phyloP scores from a whole-genome alignment of 176 grass and related monocot species.

The Avena insularis region DNA sequence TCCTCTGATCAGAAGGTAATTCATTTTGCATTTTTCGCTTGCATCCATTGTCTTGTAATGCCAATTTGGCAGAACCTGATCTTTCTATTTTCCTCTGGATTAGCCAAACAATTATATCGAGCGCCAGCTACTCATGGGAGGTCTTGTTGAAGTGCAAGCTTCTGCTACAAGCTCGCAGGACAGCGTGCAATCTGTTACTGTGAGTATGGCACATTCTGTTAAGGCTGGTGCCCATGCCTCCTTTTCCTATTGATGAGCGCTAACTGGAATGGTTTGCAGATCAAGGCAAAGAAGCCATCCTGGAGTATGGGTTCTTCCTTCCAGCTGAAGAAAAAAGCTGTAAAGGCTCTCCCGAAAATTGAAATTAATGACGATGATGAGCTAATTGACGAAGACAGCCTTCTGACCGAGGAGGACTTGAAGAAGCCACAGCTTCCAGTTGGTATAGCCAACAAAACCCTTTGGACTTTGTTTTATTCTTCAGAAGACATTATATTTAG shows the following conservation, averaged over 20 bases:
- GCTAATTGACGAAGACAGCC: constrained; percentile 92
- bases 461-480: too few relatives aligned
- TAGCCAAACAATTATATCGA: constrained; percentile 65
- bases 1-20: constrained; percentile 63
- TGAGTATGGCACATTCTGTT: constrained; percentile 1
- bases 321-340: constrained; percentile 69
- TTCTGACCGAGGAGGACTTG: constrained; percentile 91
- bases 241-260: background rate
- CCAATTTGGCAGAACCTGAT: background rate
- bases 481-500: too few relatives aligned
- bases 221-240: background rate
- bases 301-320: constrained; percentile 91
- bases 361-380: constrained; percentile 69
- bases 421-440: constrained; percentile 89
- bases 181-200: constrained; percentile 53
- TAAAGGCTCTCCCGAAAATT: constrained; percentile 79
- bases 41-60: background rate
- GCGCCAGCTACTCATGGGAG: constrained; percentile 77
- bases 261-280: constrained; percentile 42
- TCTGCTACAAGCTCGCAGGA: constrained; percentile 47
- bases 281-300: constrained; percentile 86
- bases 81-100: constrained; percentile 22
- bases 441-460: constrained; percentile 56
- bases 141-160: constrained; percentile 75
- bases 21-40: background rate